Evolutionary conservation across 2,329 filamentous ascomycete species (phyloP).

Genomic region (Stachybotrys elegans): DNA sequence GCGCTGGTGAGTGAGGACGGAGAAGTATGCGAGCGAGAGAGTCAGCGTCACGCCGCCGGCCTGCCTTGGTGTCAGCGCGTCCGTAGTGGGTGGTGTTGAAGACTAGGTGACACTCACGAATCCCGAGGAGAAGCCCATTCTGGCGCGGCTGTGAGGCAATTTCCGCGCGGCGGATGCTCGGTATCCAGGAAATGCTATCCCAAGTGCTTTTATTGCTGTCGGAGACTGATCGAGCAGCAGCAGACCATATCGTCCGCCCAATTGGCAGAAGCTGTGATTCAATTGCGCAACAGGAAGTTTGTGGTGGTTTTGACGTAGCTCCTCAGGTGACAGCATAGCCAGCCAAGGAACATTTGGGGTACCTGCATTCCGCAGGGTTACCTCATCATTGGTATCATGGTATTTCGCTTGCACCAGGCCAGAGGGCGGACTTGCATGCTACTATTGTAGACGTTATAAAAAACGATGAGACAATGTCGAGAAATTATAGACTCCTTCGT

Average conservation of each 20-base stretch:
- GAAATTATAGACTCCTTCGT: too few species aligned
- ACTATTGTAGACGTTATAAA: too few species aligned
- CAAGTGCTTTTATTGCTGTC: too few species aligned
- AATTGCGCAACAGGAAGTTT: background rate
- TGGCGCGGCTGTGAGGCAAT: constrained; percentile 23
- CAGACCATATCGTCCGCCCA: background rate
- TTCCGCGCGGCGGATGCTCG: constrained; percentile 12
- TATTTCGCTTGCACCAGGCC: too few species aligned
- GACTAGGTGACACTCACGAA: constrained; percentile 53
- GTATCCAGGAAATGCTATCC: too few species aligned
- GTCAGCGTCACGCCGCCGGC: constrained; percentile 73
- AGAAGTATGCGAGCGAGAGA: constrained; percentile 67
- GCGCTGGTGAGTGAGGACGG: constrained; percentile 63
- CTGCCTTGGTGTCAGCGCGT: constrained; percentile 32
- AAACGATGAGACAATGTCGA: too few species aligned
- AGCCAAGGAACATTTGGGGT: too few species aligned
- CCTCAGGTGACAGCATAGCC: too few species aligned
- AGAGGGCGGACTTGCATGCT: too few species aligned
- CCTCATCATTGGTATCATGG: too few species aligned
- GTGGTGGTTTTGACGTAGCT: constrained; percentile 4
- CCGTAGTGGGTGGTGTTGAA: background rate
- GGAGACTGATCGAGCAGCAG: background rate
- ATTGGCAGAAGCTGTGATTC: constrained; percentile 7
- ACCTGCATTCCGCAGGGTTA: too few species aligned
- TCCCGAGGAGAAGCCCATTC: constrained; percentile 69